Evolutionary conservation across 495 filamentous ascomycete genomes (phyloP), one percentile per base, ranked within the genome.

Genomic region (Neurospora africana): DNA sequence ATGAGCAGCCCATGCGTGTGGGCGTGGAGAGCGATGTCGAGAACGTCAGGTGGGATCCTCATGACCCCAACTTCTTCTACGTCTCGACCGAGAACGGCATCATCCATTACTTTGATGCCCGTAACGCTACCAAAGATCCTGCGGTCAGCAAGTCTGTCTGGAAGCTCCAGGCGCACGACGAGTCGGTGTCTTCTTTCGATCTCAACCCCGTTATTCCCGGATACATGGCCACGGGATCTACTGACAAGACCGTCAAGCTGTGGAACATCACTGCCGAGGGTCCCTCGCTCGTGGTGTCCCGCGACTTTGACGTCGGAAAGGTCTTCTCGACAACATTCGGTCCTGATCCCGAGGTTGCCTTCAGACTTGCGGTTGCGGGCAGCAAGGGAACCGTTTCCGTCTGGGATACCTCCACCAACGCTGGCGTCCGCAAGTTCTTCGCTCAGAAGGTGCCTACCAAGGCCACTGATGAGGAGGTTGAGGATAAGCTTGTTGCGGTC

Each of bases 321-420:
- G 90, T 99, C 53, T 99, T 99, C 79, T 93, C 93, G 27, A 91
- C 93, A 2, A 84, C 83, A 41, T 99, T 98, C 76, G 96, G 91
- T 10, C 94, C 95, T 0, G 96, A 99, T 78, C 74, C 87, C 39
- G 93, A 93, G 81, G 93, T 98, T 11, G 91, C 91, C 40, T 98
- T 98, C 82, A 87, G 95, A 67, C 84, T 99, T 39, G 92, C 94
- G 5, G 93, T 99, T 39, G 94, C 94, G 11, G 95, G 95, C 47
- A 97, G 93, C 86, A 97, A 97, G 84, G 95, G 96, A 3, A 84
- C 85, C n/a, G 88, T 97, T 73, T 92, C 95, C 76, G 87, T 99
- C 37, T 99, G 95, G 95, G 95, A 99, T 81, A 97, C 95, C 4
- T 94, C 91, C 74, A 98, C 96, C 11, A 98, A 98, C 82, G 87